Base-by-base conservation (phyloP, 2,329 filamentous ascomycete species). In the Neocucurbitaria cava region DNA sequence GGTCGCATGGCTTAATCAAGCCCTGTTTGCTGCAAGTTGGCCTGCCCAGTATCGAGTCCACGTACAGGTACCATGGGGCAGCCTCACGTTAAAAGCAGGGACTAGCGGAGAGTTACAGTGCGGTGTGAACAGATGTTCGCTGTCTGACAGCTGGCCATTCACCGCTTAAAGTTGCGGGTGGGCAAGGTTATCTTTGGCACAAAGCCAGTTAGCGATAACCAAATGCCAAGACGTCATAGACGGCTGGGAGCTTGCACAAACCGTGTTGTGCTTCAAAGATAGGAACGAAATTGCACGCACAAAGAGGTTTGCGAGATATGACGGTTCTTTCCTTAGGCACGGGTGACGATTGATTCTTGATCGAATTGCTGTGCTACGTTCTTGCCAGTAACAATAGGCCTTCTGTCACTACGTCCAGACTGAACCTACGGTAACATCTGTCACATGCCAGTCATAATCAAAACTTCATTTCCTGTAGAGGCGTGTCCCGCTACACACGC, bases 1-100 rank as follows among this genome's bases (percentile, higher is more conserved):
- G 71, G 61, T 61, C 60, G 72, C 73, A 76, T 76, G 53, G 65
- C 72, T 75, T 64, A 61, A 45, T 52, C 65, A 65, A 69, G 63
- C 62, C 62, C 56, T 58, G 53, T 45, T 53, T 50, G 49, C 49
- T 65, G 62, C 59, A 56, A 62, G 61, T 54, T 56, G 56, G 52
- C 54, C 46, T 45, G 54, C 39, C 55, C 58, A 31, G 46, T 58
- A 45, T 58, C 45, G 45, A 53, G 38, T 53, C 3, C 38, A 15
- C 38, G 38, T 40, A 49, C 48, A 36, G 28, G 50, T 48, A 39
- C 57, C 61, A 64, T 64, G 58, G 52, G 31, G 52, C 46, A 56
- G 48, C 48, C 42, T 42, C 40, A 50, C 50, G 41, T 36, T 52
- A 52, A 49, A 49, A 54, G 49, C 50, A 49, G 49, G 41, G 41